phyloP scores from a whole-genome alignment of 108 stramenopile species.

The Cyclotella choctawhatcheeana region DNA sequence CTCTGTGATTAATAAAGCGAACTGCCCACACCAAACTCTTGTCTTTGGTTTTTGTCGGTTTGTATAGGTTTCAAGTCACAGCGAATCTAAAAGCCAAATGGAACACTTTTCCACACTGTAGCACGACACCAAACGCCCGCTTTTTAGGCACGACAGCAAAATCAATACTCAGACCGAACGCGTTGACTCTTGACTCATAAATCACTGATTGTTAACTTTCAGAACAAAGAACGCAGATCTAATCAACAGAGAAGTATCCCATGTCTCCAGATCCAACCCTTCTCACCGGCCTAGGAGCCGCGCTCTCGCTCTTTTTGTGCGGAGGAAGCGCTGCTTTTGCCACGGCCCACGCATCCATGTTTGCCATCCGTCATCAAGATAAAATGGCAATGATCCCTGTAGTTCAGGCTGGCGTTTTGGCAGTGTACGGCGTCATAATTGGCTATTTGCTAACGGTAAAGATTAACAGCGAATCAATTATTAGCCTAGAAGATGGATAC shows the following conservation, averaged over 20 bases:
- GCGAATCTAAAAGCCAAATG: too few relatives aligned
- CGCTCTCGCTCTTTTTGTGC: conserved; percentile 52
- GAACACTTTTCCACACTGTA: too few relatives aligned
- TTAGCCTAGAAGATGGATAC: conserved; percentile 47
- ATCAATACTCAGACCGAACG: too few relatives aligned
- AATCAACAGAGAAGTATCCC: not conserved
- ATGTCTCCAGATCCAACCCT: conserved; percentile 28
- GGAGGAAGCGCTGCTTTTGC: conserved; percentile 53
- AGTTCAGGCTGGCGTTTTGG: conserved; percentile 61
- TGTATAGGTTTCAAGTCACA: too few relatives aligned
- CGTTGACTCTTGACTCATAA: too few relatives aligned
- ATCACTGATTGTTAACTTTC: not conserved
- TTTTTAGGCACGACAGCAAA: not conserved
- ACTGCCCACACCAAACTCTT: too few relatives aligned
- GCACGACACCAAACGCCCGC: too few relatives aligned
- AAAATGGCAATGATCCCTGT: conserved; percentile 53
- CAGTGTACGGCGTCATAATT: conserved; percentile 69
- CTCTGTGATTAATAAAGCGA: too few relatives aligned
- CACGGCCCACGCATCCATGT: conserved; percentile 51
- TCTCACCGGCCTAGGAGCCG: conserved; percentile 44
- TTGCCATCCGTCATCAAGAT: conserved; percentile 42
- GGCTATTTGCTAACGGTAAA: conserved; percentile 42
- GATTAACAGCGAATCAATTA: conserved; percentile 15
- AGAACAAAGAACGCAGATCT: not conserved
- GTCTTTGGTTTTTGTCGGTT: too few relatives aligned